A percentile compares a stretch with the other conserved stretches of the same genome.
Conservation (phyloP, 2,329 filamentous ascomycete genomes). For the Colletotrichum noveboracense region DNA sequence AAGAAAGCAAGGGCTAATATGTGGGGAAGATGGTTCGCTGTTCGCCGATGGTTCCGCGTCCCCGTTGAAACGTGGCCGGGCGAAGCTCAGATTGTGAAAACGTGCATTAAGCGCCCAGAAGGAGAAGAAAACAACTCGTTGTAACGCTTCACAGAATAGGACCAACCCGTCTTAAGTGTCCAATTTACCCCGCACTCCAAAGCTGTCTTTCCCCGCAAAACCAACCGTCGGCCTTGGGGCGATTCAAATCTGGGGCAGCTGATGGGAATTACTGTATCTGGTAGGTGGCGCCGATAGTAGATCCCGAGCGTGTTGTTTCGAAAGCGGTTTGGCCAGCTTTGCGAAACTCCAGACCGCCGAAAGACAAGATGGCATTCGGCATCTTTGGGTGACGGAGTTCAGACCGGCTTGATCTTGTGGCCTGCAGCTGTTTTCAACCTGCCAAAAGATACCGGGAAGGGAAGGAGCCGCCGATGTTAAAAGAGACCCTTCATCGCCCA, state of each 20-base stretch:
- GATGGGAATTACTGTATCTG: neutral
- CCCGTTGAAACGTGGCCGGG: neutral
- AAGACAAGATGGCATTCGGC: neutral
- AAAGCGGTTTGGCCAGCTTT: neutral
- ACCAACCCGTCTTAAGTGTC: conserved; percentile 3
- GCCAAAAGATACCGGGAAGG: neutral
- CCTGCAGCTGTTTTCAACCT: neutral
- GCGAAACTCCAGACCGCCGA: conserved; percentile 2
- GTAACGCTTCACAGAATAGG: neutral
- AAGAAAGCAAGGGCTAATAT: neutral
- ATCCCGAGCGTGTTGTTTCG: neutral
- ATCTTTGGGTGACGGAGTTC: neutral
- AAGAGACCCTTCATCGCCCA: neutral
- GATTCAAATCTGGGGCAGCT: neutral
- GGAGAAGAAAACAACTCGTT: neutral
- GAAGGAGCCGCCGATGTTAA: conserved; percentile 4
- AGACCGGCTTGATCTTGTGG: neutral
- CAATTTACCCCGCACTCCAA: neutral
- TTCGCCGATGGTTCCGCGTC: neutral
- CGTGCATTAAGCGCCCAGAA: neutral
- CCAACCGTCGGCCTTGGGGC: neutral
- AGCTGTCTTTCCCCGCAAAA: neutral
- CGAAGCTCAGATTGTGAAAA: neutral
- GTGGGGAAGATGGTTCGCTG: neutral
- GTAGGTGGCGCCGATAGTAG: neutral